phyloP scores from a whole-genome alignment of 306 rosid species.

The Psophocarpus tetragonolobus region DNA sequence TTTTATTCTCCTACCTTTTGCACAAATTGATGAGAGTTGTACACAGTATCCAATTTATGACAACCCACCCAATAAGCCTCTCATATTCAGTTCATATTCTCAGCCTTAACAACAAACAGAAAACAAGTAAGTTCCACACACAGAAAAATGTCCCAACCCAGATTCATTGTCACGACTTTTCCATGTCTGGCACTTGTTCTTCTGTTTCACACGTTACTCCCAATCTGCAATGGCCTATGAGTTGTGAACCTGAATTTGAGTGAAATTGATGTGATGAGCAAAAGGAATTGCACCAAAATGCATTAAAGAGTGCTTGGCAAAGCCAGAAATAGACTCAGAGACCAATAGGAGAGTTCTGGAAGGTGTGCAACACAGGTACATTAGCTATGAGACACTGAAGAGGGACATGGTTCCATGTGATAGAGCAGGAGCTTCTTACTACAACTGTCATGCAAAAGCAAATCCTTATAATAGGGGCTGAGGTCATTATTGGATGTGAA shows the following conservation, averaged over 20 bases:
- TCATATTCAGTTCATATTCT: conserved; percentile 10
- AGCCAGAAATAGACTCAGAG: conserved; percentile 73
- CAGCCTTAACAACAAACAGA: conserved; percentile 13
- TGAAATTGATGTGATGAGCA: conserved; percentile 46
- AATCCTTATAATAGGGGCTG: conserved; percentile 83
- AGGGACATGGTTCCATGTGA: conserved; percentile 85
- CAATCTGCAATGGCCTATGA: conserved; percentile 46
- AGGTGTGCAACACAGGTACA: conserved; percentile 67
- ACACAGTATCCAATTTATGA: conserved; percentile 27
- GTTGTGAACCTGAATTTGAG: conserved; percentile 53
- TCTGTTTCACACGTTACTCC: conserved; percentile 46
- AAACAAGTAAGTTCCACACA: conserved; percentile 30
- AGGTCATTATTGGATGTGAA: conserved; percentile 79
- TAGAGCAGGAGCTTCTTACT: conserved; percentile 82
- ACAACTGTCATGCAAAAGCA: conserved; percentile 73
- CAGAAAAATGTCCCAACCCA: conserved; percentile 48
- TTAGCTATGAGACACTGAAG: conserved; percentile 83
- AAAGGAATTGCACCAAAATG: conserved; percentile 57
- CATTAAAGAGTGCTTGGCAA: conserved; percentile 63
- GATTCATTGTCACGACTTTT: conserved; percentile 37
- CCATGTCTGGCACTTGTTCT: conserved; percentile 42
- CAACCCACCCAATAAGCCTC: conserved; percentile 33
- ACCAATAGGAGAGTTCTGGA: conserved; percentile 60
- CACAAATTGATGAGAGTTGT: not conserved
- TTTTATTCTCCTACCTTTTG: not conserved